These are phyloP conservation scores for Marasmius oreades DNA, from an alignment of 1,284 basidiomycete species.

Conservation along the genomic window DNA sequence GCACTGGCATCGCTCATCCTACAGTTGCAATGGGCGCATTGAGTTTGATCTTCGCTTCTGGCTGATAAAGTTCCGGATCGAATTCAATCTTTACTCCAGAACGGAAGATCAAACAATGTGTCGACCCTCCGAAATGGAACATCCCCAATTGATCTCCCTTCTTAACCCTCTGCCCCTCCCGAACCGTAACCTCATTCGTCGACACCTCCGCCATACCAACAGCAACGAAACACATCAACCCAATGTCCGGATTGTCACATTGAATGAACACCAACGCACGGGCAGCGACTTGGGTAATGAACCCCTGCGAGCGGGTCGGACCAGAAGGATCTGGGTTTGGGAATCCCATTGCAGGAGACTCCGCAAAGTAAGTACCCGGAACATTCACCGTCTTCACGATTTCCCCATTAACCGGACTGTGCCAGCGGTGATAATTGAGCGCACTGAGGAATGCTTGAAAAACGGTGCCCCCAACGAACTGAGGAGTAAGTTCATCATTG, in stretches of 20 bases:
- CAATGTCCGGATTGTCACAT: constrained; percentile 34
- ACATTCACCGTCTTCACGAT: constrained; percentile 40
- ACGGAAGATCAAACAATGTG: constrained; percentile 11
- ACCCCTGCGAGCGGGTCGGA: constrained; percentile 27
- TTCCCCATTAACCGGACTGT: constrained; percentile 45
- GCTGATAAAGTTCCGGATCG: not conserved
- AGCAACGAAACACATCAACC: constrained; percentile 34
- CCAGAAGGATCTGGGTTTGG: constrained; percentile 14
- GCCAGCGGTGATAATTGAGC: constrained; percentile 53
- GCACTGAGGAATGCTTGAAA: constrained; percentile 53
- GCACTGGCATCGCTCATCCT: no score
- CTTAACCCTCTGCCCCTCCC: constrained; percentile 17
- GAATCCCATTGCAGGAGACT: constrained; percentile 23
- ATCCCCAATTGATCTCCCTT: constrained; percentile 19
- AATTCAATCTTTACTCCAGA: not conserved
- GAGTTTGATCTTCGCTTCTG: not conserved
- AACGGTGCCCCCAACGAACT: constrained; percentile 47
- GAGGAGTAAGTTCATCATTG: constrained; percentile 16
- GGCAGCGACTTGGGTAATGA: constrained; percentile 24
- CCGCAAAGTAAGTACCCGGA: constrained; percentile 50
- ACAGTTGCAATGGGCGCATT: no score
- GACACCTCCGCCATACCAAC: constrained; percentile 43
- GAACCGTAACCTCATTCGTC: constrained; percentile 29
- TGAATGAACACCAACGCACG: constrained; percentile 38
- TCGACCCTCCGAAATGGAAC: constrained; percentile 26